phyloP scores from a whole-genome alignment of 2,329 filamentous ascomycete genomes.

The Torrubiella hemipterigena region DNA sequence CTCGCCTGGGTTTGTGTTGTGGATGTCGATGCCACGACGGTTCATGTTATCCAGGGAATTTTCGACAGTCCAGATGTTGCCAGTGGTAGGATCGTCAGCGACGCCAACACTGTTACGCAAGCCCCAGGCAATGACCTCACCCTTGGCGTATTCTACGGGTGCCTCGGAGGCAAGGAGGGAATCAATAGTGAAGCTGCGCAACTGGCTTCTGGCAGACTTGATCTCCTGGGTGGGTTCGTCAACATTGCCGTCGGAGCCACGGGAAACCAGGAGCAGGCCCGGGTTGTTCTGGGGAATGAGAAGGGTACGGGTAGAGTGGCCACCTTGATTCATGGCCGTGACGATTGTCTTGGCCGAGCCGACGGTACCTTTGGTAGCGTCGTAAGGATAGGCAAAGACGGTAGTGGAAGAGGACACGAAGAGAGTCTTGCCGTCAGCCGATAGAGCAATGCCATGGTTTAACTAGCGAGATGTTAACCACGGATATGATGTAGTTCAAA shows the following conservation, averaged over 20 bases:
- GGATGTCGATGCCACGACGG: constrained; percentile 42
- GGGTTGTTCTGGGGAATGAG: constrained; percentile 39
- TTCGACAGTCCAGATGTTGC: constrained; percentile 46
- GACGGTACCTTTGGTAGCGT: constrained; percentile 34
- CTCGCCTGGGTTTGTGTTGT: constrained; percentile 57
- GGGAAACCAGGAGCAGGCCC: constrained; percentile 46
- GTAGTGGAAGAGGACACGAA: constrained; percentile 38
- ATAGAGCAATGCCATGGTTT: constrained; percentile 37
- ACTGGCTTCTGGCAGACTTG: constrained; percentile 43
- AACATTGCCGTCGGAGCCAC: constrained; percentile 47
- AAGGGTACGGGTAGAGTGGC: constrained; percentile 52
- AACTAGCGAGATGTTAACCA: constrained; percentile 17
- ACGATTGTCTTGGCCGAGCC: constrained; percentile 35
- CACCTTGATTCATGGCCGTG: constrained; percentile 41
- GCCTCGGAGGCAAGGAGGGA: constrained; percentile 13
- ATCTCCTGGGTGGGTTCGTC: constrained; percentile 36
- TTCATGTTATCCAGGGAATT: constrained; percentile 52
- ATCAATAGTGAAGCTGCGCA: constrained; percentile 35
- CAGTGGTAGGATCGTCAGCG: constrained; percentile 40
- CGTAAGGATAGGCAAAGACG: constrained; percentile 50
- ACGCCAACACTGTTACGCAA: constrained; percentile 59
- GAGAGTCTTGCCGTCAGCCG: constrained; percentile 30
- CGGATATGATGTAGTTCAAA: not conserved
- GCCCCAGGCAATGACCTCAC: constrained; percentile 46
- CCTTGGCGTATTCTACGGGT: constrained; percentile 28